Evolutionary conservation across 2,329 filamentous ascomycete genomes (phyloP), one percentile per base, ranked within the genome.

Genomic region (Fusarium chaquense): DNA sequence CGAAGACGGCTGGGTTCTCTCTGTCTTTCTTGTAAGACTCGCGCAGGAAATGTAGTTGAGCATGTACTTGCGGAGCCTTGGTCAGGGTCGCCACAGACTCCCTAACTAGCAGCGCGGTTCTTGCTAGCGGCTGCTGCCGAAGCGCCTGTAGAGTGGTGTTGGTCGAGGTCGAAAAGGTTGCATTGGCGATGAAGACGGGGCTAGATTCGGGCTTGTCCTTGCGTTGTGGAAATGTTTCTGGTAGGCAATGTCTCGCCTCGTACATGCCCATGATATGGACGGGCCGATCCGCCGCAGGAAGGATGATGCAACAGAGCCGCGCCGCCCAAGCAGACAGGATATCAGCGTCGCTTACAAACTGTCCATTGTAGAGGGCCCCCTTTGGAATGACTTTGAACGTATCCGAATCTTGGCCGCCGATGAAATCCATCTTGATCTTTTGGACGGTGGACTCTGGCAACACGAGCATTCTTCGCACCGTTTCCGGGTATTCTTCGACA

Each of bases 221-320:
- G 32, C 40, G 50, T 11, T 59, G 56, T 10, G 24, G 56, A 12
- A 59, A 59, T 1, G 20, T 59, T 8, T 56, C 32, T 32, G 56
- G 50, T 4, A 59, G 7, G 11, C 56, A 59, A 10, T 59, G 50
- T 45, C 56, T 56, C 4, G 40, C 56, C 40, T 59, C 40, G 7
- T 59, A 56, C 56, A 59, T 59, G 13, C 56, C 50, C 56, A 56
- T 59, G 3, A 59, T 7, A 45, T 59, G 56, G 12, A 59, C 40
- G 8, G 40, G 56, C 4, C 33, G 50, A 13, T 59, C 56, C 13
- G 15, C 13, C 13, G 32, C 6, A n/a, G 56, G 56, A 32, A 56
- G 56, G 13, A 59, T 59, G 12, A 38, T 24, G 10, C 56, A 59
- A 20, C 56, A 59, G 16, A 56, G 32, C 15, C 50, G 50, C 12